Evolutionary conservation across 345 rosid genomes (phyloP).

Genomic region (Excoecaria cochinchinensis): DNA sequence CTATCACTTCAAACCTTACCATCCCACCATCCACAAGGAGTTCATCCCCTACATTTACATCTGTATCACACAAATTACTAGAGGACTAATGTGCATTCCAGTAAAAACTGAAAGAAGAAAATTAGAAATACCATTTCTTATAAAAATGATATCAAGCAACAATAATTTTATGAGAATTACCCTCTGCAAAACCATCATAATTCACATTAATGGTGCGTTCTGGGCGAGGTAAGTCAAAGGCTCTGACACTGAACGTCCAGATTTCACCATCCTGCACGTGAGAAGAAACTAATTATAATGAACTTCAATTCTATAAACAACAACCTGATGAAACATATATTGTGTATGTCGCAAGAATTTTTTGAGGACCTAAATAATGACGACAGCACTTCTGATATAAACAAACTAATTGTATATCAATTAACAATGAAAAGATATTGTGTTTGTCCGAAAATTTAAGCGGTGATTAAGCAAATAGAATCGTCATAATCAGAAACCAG

Average conservation of each 20-base stretch:
- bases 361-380: background rate
- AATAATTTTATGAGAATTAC: conserved; percentile 27
- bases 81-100: background rate
- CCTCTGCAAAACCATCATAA: conserved; percentile 98
- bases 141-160: background rate
- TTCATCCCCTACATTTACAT: conserved; percentile 91
- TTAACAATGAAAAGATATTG: background rate
- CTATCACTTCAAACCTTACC: conserved; percentile 98
- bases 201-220: conserved; percentile 81
- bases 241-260: conserved; percentile 94
- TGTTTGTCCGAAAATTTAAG: background rate
- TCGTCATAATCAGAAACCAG: background rate
- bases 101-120: conserved; percentile 5
- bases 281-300: background rate
- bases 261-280: conserved; percentile 81
- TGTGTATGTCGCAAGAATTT: background rate
- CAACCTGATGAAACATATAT: background rate
- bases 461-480: background rate
- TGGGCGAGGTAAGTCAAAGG: conserved; percentile 70
- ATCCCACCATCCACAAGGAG: conserved; percentile 97
- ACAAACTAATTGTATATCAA: background rate
- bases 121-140: background rate
- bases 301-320: background rate
- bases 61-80: conserved; percentile 32
- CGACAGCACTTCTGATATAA: background rate